Evolutionary conservation across 2,329 filamentous ascomycete genomes (phyloP).

Genomic region (Diplodia sapinea): DNA sequence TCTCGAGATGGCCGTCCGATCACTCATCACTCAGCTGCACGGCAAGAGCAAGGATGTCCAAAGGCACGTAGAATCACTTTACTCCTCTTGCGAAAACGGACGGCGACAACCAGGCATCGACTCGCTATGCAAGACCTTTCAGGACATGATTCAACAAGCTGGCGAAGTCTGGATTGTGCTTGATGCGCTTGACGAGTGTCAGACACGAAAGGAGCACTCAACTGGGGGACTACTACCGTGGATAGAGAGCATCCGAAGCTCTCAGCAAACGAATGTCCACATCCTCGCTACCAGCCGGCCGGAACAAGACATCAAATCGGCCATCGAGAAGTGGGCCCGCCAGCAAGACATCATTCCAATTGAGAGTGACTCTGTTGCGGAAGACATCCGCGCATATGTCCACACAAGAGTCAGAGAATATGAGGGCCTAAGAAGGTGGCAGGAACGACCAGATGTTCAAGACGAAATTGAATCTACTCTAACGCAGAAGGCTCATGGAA

Average conservation of each 20-base stretch:
- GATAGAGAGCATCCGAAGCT: neutral
- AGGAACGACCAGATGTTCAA: no score
- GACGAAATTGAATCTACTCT: neutral
- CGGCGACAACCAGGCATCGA: constrained; percentile 37
- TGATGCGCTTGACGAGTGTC: constrained; percentile 43
- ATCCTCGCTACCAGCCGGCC: no score
- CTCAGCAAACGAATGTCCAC: neutral
- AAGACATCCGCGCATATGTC: no score
- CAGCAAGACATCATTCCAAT: no score
- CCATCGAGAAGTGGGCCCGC: no score
- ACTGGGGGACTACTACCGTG: no score
- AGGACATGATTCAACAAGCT: constrained; percentile 39
- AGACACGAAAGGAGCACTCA: neutral
- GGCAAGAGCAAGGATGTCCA: neutral
- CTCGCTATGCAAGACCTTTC: constrained; percentile 37
- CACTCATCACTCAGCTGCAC: constrained; percentile 47
- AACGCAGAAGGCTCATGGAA: constrained; percentile 36
- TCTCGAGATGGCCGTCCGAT: constrained; percentile 46
- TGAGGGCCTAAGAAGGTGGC: no score
- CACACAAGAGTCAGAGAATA: no score
- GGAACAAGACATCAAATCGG: no score
- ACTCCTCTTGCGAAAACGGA: constrained; percentile 34
- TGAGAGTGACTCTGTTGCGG: no score
- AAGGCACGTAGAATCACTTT: neutral
- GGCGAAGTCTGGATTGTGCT: constrained; percentile 36